Evolutionary conservation across 495 filamentous ascomycete genomes (phyloP).

Genomic region (Alectoria sarmentosa): DNA sequence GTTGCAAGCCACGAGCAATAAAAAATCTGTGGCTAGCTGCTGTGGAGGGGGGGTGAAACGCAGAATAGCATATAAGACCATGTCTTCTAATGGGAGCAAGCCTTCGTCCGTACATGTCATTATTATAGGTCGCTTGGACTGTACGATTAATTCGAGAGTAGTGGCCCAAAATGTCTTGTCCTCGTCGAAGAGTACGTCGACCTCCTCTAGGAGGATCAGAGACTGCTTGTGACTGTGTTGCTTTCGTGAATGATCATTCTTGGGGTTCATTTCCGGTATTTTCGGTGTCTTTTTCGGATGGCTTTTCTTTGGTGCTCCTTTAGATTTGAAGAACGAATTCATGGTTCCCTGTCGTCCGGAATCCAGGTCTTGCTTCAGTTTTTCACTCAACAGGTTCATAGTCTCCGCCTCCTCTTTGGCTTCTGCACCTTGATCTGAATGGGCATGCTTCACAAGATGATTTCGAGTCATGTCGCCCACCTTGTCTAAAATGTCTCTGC

Average conservation of each 20-base stretch:
- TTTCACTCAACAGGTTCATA: conserved; percentile 31
- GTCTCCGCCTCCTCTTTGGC: conserved; percentile 35
- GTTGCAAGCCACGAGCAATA: conserved; percentile 75
- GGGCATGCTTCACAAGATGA: conserved; percentile 66
- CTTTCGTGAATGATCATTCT: conserved; percentile 20
- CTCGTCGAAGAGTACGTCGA: conserved; percentile 87
- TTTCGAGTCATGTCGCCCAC: conserved; percentile 97
- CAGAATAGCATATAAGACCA: conserved; percentile 77
- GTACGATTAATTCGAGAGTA: conserved; percentile 63
- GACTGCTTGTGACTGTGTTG: conserved; percentile 75
- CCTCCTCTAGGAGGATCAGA: conserved; percentile 90
- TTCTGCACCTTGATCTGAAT: conserved; percentile 26
- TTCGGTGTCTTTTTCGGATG: conserved; percentile 31
- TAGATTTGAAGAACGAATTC: conserved; percentile 70
- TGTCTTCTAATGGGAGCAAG: conserved; percentile 58
- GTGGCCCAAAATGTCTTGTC: conserved; percentile 93
- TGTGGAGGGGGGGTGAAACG: conserved; percentile 64
- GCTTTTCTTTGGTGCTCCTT: conserved; percentile 29
- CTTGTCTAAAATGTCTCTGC: conserved; percentile 82
- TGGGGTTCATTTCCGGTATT: conserved; percentile 26
- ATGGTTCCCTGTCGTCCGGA: conserved; percentile 68
- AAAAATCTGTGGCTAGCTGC: conserved; percentile 67
- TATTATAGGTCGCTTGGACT: conserved; percentile 85
- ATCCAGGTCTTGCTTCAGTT: conserved; percentile 50
- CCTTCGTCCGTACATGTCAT: conserved; percentile 92